Evolutionary conservation across 805 yeast species (phyloP), one percentile per base, ranked within the genome.

Genomic region (Barnettozyma botsteinii): DNA sequence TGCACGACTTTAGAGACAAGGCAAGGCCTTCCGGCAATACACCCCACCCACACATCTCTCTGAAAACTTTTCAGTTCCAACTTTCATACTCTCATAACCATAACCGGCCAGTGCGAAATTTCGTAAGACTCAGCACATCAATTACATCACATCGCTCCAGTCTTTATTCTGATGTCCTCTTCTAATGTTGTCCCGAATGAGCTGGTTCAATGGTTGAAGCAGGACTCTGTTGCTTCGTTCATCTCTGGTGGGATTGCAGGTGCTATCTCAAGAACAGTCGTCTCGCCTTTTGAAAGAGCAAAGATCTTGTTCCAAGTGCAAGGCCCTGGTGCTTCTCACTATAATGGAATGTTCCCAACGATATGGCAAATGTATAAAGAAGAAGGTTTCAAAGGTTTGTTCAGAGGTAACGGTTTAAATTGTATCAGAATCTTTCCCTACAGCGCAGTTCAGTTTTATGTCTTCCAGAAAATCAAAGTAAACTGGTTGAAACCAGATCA

Each of bases 261-360:
- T 14, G 87, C 87, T 1, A 67, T 82, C 1, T 85, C 95, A 2
- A 69, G 98, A 40, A 91, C 98, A 0, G 86, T 84, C 1, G 96
- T 89, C 6, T 85, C 96, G 11, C 98, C 98, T 1, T 79, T 91
- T 62, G 98, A 91, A 60, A 69, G 98, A 50, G 94, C 93, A 51
- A 91, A 91, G 62, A 93, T 93, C 47, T 62, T 91, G 20, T 77
- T 88, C 52, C 98, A 91, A 62, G 79, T 93, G 26, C 97, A 91
- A 61, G 93, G 72, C 63, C 31, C 70, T 57, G 43, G 72, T 61
- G 46, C 62, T 40, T 42, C 57, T 42, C 46, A 67, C 40, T 73
- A 77, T 53, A 72, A 75, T 36, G 96, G 97, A 2, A 75, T 88
- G 56, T 68, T 80, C 42, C 71, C 80, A 6, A 86, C 96, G 0